phyloP scores from a whole-genome alignment of 2,329 filamentous ascomycete genomes.

The Trichoderma oligosporum region DNA sequence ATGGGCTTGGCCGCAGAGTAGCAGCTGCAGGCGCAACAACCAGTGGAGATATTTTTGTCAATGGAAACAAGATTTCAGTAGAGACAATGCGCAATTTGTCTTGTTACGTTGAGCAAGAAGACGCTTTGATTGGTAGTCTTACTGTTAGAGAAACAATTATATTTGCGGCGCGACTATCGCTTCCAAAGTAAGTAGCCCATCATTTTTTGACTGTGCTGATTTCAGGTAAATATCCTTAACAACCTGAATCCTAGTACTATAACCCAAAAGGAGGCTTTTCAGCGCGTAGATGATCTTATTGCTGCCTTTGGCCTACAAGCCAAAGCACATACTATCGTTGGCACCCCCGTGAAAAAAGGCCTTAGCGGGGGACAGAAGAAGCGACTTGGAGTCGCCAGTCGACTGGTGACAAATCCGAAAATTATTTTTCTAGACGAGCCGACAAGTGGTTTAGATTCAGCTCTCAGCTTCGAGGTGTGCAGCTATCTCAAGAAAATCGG shows the following conservation, averaged over 20 bases:
- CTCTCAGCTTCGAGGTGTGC: conserved; percentile 71
- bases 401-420: conserved; percentile 75
- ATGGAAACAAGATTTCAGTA: conserved; percentile 54
- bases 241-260: background rate
- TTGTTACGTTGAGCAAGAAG: conserved; percentile 83
- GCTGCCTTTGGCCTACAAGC: conserved; percentile 67
- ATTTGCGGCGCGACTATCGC: conserved; percentile 42
- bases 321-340: conserved; percentile 69
- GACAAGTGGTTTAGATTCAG: conserved; percentile 78
- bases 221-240: too few species aligned
- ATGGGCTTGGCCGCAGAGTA: conserved; percentile 59
- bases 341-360: conserved; percentile 78
- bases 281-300: conserved; percentile 63
- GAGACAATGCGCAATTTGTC: conserved; percentile 61
- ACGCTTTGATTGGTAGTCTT: conserved; percentile 75
- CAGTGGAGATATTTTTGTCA: conserved; percentile 52
- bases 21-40: conserved; percentile 35
- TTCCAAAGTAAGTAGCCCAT: conserved; percentile 28
- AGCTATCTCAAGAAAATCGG: conserved; percentile 64
- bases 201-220: too few species aligned
- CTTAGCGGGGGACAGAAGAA: conserved; percentile 84
- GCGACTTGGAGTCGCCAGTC: conserved; percentile 72
- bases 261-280: conserved; percentile 52
- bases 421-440: conserved; percentile 82
- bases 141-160: conserved; percentile 76